These are phyloP conservation scores for Hanseniaspora guilliermondii DNA, from an alignment of 805 yeast species.

Conservation along the genomic window DNA sequence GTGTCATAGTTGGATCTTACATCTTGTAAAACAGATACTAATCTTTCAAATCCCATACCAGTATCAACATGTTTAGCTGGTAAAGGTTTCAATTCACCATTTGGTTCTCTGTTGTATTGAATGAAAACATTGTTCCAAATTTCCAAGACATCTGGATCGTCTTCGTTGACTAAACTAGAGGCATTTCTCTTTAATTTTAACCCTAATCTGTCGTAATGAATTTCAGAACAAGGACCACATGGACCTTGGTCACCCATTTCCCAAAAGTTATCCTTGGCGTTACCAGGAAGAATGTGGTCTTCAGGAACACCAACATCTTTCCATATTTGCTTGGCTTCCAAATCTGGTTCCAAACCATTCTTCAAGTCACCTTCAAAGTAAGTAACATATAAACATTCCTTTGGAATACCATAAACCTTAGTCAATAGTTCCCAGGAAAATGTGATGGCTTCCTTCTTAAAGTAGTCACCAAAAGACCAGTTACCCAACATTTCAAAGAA, in stretches of 20 bases:
- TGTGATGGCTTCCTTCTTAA: constrained; percentile 82
- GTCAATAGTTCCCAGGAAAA: constrained; percentile 90
- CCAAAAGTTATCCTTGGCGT: constrained; percentile 91
- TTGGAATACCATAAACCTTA: constrained; percentile 63
- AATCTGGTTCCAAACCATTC: constrained; percentile 78
- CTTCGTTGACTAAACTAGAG: constrained; percentile 76
- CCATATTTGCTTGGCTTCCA: constrained; percentile 88
- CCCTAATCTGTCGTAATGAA: constrained; percentile 96
- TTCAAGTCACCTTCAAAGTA: constrained; percentile 88
- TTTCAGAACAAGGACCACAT: constrained; percentile 97
- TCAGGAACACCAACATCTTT: constrained; percentile 74
- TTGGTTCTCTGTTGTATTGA: constrained; percentile 90
- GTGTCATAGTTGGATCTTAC: constrained; percentile 92
- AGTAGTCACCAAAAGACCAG: constrained; percentile 99
- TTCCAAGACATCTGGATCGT: constrained; percentile 95
- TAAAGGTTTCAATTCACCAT: constrained; percentile 60
- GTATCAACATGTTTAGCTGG: constrained; percentile 97
- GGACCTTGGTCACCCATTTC: constrained; percentile 99
- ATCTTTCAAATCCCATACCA: constrained; percentile 97
- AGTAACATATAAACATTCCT: constrained; percentile 79
- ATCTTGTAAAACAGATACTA: constrained; percentile 86
- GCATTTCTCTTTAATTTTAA: constrained; percentile 69
- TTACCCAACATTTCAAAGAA: constrained; percentile 99
- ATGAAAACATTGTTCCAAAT: constrained; percentile 97
- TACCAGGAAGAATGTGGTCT: constrained; percentile 86